phyloP scores from a whole-genome alignment of 2,329 filamentous ascomycete species.

The Grosmannia huntii region DNA sequence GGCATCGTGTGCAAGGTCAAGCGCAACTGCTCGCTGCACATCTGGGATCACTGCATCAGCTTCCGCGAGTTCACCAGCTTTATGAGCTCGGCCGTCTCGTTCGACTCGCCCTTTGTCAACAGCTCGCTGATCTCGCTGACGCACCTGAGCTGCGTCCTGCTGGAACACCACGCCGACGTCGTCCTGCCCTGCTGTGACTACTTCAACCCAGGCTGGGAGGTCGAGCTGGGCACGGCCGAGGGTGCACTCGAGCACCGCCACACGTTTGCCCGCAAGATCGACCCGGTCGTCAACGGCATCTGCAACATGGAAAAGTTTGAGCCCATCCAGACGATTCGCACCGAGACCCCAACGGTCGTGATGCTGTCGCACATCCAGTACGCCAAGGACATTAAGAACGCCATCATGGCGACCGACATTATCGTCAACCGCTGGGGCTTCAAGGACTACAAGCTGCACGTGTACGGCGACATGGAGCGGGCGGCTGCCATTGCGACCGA shows the following conservation, averaged over 20 bases:
- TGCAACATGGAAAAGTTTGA: conserved; percentile 50
- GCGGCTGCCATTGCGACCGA: conserved; percentile 36
- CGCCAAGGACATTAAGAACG: conserved; percentile 52
- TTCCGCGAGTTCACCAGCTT: conserved; percentile 39
- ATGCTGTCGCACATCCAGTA: conserved; percentile 52
- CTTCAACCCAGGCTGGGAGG: conserved; percentile 47
- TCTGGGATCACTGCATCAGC: conserved; percentile 46
- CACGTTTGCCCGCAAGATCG: conserved; percentile 42
- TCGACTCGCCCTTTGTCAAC: conserved; percentile 12
- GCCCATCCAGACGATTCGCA: conserved; percentile 45
- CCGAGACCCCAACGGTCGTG: conserved; percentile 46
- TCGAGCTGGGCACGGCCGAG: conserved; percentile 41
- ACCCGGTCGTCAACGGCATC: conserved; percentile 53
- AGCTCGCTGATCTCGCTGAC: conserved; percentile 13
- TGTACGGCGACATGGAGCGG: conserved; percentile 52
- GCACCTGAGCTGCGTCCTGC: conserved; percentile 10
- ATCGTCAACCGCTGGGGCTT: conserved; percentile 56
- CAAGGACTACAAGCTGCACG: conserved; percentile 46
- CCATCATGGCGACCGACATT: conserved; percentile 49
- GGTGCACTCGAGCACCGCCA: conserved; percentile 38
- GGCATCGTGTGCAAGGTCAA: conserved; percentile 44
- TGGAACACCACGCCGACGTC: conserved; percentile 39
- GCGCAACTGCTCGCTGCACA: conserved; percentile 38
- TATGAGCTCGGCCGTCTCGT: conserved; percentile 13
- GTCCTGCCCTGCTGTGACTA: conserved; percentile 37